Percentiles rank a stretch among this genome's conserved stretches.
phyloP scores from a whole-genome alignment of 306 rosid genomes.

The Arachis stenosperma region DNA sequence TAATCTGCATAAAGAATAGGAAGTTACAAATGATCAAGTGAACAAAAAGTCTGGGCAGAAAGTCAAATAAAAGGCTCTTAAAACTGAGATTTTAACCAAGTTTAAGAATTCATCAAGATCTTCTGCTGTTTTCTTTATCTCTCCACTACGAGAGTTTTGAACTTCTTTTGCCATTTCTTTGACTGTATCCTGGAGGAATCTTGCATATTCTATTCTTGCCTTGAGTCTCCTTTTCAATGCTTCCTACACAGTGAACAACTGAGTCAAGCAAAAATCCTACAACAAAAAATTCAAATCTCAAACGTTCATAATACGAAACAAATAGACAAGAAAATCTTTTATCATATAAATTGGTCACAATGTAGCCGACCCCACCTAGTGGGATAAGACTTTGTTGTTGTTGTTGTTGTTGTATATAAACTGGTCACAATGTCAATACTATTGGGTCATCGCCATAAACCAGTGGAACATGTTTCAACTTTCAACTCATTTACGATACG shows the following conservation, averaged over 20 bases:
- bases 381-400: too few relatives aligned
- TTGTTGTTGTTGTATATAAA: too few relatives aligned
- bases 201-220: slow-evolving; percentile 95
- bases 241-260: slow-evolving; percentile 60
- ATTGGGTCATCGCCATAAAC: slow-evolving; percentile 28
- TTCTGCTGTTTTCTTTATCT: slow-evolving; percentile 85
- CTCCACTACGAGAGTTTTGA: slow-evolving; percentile 88
- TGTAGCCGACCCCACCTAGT: too few relatives aligned
- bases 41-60: slow-evolving; percentile 6
- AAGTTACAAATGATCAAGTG: slow-evolving; percentile 16
- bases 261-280: slow-evolving; percentile 40
- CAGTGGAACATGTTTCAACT: slow-evolving; percentile 19
- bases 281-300: slow-evolving; percentile 32
- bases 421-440: too few relatives aligned
- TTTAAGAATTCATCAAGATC: slow-evolving; percentile 88
- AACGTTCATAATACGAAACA: slow-evolving; percentile 12
- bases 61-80: slow-evolving; percentile 27
- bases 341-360: background rate
- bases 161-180: slow-evolving; percentile 99
- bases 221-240: slow-evolving; percentile 86
- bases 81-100: slow-evolving; percentile 51
- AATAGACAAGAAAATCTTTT: background rate
- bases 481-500: slow-evolving; percentile 23
- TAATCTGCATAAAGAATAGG: slow-evolving; percentile 57
- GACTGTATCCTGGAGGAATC: slow-evolving; percentile 94